These are phyloP conservation scores for Quercus alba DNA, from an alignment of 306 rosid genomes.

Conservation along the genomic window DNA sequence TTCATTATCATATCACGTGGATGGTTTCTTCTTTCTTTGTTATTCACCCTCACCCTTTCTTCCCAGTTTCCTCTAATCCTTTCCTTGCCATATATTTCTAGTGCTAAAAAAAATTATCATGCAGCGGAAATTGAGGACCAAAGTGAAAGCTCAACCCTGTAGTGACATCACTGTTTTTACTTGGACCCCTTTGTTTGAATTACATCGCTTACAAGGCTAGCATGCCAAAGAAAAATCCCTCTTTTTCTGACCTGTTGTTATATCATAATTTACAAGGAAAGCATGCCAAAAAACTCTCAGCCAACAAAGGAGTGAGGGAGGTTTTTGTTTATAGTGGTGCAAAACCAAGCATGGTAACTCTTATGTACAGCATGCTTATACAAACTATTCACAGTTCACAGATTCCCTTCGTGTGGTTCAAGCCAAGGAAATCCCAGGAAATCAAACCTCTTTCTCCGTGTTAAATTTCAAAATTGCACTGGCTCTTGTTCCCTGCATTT, in stretches of 20 bases:
- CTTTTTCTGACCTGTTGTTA: too few species aligned
- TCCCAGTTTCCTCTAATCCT: too few species aligned
- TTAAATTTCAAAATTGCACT: conserved; percentile 64
- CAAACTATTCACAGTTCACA: conserved; percentile 30
- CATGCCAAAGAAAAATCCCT: too few species aligned
- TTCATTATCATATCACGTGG: too few species aligned
- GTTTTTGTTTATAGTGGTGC: not conserved
- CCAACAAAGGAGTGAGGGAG: too few species aligned
- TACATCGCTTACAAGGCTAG: too few species aligned
- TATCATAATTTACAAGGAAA: too few species aligned
- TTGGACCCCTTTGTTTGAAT: not conserved
- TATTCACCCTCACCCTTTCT: too few species aligned
- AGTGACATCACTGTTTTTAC: not conserved
- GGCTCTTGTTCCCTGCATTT: conserved; percentile 66
- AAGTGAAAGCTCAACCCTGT: not conserved
- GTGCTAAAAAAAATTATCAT: too few species aligned
- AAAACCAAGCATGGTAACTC: not conserved
- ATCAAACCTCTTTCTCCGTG: conserved; percentile 77
- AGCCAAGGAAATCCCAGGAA: conserved; percentile 86
- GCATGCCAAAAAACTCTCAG: too few species aligned
- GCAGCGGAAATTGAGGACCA: not conserved
- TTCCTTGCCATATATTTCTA: too few species aligned
- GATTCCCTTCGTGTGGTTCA: conserved; percentile 81
- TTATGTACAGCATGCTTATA: not conserved
- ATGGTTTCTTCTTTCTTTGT: too few species aligned